These are phyloP conservation scores for Crithidia mellificae DNA, from an alignment of 208 protist species.

Conservation along the genomic window DNA sequence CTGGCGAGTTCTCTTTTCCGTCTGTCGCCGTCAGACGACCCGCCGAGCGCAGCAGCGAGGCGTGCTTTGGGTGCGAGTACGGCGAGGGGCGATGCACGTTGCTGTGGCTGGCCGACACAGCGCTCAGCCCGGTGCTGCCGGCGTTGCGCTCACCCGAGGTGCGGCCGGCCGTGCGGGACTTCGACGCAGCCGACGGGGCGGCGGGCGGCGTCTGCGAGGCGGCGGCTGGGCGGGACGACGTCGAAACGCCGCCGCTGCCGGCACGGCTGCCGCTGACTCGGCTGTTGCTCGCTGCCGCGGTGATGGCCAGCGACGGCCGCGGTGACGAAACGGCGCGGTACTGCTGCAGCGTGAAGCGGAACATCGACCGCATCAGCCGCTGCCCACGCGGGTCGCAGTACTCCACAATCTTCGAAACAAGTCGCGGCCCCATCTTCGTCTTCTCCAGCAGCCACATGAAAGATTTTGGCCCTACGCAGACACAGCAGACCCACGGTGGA, in stretches of 20 bases:
- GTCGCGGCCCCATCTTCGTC: slow-evolving; percentile 47
- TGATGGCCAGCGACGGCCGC: slow-evolving; percentile 14
- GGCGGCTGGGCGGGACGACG: neutral
- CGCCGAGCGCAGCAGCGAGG: slow-evolving; percentile 6
- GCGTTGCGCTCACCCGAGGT: slow-evolving; percentile 12
- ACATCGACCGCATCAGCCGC: slow-evolving; percentile 70
- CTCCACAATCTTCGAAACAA: slow-evolving; percentile 62
- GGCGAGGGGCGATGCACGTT: slow-evolving; percentile 16
- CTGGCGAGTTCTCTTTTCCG: slow-evolving; percentile 20
- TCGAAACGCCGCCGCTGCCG: slow-evolving; percentile 12
- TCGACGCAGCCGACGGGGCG: neutral
- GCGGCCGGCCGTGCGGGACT: slow-evolving; percentile 15
- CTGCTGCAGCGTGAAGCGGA: slow-evolving; percentile 49
- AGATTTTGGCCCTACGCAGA: slow-evolving; percentile 45
- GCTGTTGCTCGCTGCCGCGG: neutral
- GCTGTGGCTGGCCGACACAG: slow-evolving; percentile 17
- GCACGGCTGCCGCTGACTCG: slow-evolving; percentile 6
- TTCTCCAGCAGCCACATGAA: slow-evolving; percentile 70
- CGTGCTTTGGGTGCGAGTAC: slow-evolving; percentile 29
- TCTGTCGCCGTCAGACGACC: neutral
- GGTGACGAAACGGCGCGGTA: slow-evolving; percentile 25
- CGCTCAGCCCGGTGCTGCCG: slow-evolving; percentile 9
- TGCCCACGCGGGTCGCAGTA: slow-evolving; percentile 70
- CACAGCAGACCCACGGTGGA: slow-evolving; percentile 58
- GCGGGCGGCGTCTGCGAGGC: slow-evolving; percentile 23